Conservation (phyloP, 257 asterid species). For the Gynochthodes officinalis region DNA sequence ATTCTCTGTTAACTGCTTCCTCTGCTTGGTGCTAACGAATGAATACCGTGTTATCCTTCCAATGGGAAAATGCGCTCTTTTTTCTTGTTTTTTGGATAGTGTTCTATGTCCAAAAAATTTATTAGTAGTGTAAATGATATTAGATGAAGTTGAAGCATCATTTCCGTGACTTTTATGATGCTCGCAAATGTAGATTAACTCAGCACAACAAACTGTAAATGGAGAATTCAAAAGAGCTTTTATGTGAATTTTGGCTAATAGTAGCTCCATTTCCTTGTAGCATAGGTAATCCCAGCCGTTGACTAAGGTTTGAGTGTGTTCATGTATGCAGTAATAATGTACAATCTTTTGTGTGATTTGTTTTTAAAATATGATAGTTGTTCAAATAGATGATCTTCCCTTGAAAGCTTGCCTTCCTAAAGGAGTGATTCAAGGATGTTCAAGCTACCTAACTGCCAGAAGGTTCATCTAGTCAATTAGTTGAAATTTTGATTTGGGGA, state of each 20-base stretch:
- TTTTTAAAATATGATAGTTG: not conserved
- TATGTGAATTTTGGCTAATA: slow-evolving; percentile 2
- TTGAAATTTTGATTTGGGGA: slow-evolving; percentile 1
- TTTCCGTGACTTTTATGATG: not conserved
- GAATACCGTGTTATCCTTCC: not conserved
- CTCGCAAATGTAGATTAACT: not conserved
- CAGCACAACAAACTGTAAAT: not conserved
- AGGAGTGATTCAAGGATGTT: slow-evolving; percentile 76
- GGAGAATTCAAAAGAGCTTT: not conserved
- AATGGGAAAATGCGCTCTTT: not conserved
- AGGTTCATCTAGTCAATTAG: slow-evolving; percentile 35
- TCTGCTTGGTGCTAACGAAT: not conserved
- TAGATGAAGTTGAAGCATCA: not conserved
- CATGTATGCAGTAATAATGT: not conserved
- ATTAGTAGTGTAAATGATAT: not conserved
- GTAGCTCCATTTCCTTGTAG: not conserved
- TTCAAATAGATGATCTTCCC: slow-evolving; percentile 38
- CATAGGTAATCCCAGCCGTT: slow-evolving; percentile 5
- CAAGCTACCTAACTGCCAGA: slow-evolving; percentile 50
- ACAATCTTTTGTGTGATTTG: not conserved
- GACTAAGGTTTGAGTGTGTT: not conserved
- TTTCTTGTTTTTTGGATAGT: not conserved
- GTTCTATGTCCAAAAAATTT: not conserved
- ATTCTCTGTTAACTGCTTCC: not conserved
- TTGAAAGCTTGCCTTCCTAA: slow-evolving; percentile 49